Evolutionary conservation across 495 filamentous ascomycete species (phyloP).

Genomic region (Friedmanniomyces simplex): DNA sequence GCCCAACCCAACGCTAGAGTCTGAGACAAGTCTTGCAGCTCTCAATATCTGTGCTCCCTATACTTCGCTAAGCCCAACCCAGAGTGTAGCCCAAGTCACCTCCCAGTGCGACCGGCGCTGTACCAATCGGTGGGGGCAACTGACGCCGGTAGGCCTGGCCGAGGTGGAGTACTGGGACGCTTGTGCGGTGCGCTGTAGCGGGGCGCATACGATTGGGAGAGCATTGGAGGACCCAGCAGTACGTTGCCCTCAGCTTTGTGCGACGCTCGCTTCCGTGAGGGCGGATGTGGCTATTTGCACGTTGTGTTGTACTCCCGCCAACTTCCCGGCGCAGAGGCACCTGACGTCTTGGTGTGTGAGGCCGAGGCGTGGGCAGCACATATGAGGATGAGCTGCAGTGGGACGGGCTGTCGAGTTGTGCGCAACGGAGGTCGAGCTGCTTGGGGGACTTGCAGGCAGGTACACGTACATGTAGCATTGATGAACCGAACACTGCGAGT

Average conservation of each 20-base stretch:
- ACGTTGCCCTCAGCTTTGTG: constrained; percentile 7
- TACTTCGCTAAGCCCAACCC: constrained; percentile 8
- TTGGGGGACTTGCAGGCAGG: not conserved
- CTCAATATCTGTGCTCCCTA: not conserved
- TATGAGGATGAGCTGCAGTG: not conserved
- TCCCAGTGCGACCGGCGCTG: constrained; percentile 3
- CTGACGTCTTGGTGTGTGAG: constrained; percentile 8
- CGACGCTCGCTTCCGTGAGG: constrained; percentile 17
- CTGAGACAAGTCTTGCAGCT: constrained; percentile 9
- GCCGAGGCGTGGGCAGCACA: not conserved
- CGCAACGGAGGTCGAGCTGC: not conserved
- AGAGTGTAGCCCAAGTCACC: not conserved
- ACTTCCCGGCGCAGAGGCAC: constrained; percentile 6
- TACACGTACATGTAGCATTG: not conserved
- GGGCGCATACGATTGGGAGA: constrained; percentile 20
- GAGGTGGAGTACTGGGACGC: constrained; percentile 23
- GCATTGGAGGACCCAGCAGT: constrained; percentile 20
- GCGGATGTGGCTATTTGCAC: constrained; percentile 2
- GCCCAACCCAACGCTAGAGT: not conserved
- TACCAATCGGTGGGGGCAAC: constrained; percentile 4
- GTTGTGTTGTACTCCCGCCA: constrained; percentile 1
- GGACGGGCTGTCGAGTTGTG: constrained; percentile 7
- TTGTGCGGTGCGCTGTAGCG: constrained; percentile 21
- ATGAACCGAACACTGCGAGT: no score
- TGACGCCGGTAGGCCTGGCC: not conserved